A percentile compares a stretch with the other conserved stretches of the same genome.
Evolutionary conservation across 2,329 filamentous ascomycete species (phyloP).

Genomic region (Aureobasidium uvarum): DNA sequence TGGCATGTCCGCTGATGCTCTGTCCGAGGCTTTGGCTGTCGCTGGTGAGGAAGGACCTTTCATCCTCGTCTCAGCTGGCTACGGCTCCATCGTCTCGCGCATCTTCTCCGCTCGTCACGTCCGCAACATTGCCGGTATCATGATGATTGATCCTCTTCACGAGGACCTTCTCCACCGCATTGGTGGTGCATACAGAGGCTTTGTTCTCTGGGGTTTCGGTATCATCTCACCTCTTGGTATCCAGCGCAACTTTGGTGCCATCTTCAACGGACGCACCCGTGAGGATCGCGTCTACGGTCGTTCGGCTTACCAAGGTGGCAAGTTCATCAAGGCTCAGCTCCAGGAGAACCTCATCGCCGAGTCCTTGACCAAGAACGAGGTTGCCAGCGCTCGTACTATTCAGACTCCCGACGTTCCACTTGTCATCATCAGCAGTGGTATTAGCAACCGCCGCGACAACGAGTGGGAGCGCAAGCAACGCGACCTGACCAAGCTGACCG

Average conservation of each 20-base stretch:
- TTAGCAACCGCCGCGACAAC: conserved; percentile 62
- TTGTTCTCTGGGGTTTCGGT: conserved; percentile 82
- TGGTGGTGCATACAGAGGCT: conserved; percentile 67
- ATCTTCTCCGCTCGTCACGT: conserved; percentile 87
- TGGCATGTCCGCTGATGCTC: conserved; percentile 84
- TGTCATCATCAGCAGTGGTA: conserved; percentile 77
- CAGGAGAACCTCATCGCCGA: conserved; percentile 89
- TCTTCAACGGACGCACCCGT: conserved; percentile 76
- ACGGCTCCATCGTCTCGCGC: conserved; percentile 84
- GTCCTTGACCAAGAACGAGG: conserved; percentile 79
- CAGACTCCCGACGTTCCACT: conserved; percentile 73
- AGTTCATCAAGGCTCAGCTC: conserved; percentile 83
- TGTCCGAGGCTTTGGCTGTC: conserved; percentile 79
- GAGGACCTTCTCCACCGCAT: conserved; percentile 76
- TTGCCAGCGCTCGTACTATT: conserved; percentile 73
- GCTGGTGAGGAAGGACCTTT: conserved; percentile 84
- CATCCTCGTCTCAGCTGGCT: conserved; percentile 80
- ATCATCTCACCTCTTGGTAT: conserved; percentile 84
- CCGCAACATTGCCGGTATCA: conserved; percentile 69
- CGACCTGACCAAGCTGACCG: conserved; percentile 76
- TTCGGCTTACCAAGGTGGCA: conserved; percentile 73
- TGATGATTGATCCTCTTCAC: conserved; percentile 85
- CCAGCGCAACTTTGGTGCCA: conserved; percentile 72
- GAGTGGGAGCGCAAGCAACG: conserved; percentile 83
- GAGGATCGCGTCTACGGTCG: conserved; percentile 83